Evolutionary conservation across 2,329 filamentous ascomycete species (phyloP).

Genomic region (Beauveria asiatica): DNA sequence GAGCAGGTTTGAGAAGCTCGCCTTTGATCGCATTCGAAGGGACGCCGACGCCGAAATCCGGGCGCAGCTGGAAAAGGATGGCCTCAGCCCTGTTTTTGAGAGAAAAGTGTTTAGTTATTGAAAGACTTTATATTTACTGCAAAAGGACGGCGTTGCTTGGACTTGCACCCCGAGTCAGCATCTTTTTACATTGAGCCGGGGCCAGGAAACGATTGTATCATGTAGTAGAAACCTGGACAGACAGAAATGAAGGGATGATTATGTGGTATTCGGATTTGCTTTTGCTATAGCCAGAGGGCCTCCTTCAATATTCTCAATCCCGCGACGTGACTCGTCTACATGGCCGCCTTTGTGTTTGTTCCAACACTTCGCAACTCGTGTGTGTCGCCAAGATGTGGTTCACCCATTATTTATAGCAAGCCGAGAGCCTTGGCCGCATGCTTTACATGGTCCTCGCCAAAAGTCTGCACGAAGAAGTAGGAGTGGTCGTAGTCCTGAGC

Average conservation of each 20-base stretch:
- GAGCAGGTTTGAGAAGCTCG: conserved; percentile 81
- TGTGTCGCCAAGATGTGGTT: neutral
- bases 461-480: conserved; percentile 92
- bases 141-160: neutral
- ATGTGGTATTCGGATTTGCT: neutral
- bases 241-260: neutral
- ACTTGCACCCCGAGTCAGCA: neutral
- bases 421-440: conserved; percentile 79
- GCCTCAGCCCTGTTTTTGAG: conserved; percentile 31
- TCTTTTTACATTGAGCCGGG: neutral
- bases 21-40: conserved; percentile 69
- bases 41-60: conserved; percentile 49
- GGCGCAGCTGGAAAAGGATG: conserved; percentile 37
- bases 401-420: conserved; percentile 16
- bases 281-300: neutral
- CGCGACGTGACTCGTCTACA: neutral
- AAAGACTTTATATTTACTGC: neutral
- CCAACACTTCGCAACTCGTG: neutral
- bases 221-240: neutral
- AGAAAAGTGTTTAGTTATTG: conserved; percentile 18
- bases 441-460: conserved; percentile 82
- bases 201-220: neutral
- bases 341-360: neutral
- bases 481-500: conserved; percentile 83
- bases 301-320: neutral